Evolutionary conservation across 73 alveolate genomes (phyloP).

Genomic region (Paramecium tetraurelia): DNA sequence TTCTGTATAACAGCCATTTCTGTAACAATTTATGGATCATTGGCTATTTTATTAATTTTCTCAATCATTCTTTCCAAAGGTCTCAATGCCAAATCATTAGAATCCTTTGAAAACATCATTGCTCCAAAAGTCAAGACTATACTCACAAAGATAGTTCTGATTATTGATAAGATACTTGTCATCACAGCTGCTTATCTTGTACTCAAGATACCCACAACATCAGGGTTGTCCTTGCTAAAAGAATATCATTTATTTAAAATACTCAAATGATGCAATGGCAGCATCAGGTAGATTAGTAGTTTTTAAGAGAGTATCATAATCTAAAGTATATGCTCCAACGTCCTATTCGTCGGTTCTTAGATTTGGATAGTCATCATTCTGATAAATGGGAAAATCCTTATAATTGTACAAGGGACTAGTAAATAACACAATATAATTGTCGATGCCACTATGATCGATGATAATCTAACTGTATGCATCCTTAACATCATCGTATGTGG

Average conservation of each 20-base stretch:
- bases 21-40: conserved; percentile 57
- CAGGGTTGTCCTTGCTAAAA: neutral
- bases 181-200: conserved; percentile 51
- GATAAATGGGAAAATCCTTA: neutral
- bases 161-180: conserved; percentile 68
- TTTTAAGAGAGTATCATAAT: neutral
- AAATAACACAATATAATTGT: neutral
- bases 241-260: neutral
- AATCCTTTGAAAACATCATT: conserved; percentile 76
- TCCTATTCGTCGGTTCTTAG: conserved; percentile 21
- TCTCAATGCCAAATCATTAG: conserved; percentile 71
- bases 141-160: conserved; percentile 75
- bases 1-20: conserved; percentile 30
- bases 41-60: conserved; percentile 66
- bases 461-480: neutral
- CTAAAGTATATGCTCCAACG: neutral
- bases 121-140: conserved; percentile 70
- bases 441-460: neutral
- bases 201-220: conserved; percentile 59
- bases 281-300: neutral
- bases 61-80: conserved; percentile 85
- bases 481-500: neutral
- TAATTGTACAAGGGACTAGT: neutral
- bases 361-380: neutral
- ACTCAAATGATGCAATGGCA: neutral